Evolutionary conservation across 805 yeast genomes (phyloP), one percentile per base, ranked within the genome.

Genomic region (Yamadazyma endophytica): DNA sequence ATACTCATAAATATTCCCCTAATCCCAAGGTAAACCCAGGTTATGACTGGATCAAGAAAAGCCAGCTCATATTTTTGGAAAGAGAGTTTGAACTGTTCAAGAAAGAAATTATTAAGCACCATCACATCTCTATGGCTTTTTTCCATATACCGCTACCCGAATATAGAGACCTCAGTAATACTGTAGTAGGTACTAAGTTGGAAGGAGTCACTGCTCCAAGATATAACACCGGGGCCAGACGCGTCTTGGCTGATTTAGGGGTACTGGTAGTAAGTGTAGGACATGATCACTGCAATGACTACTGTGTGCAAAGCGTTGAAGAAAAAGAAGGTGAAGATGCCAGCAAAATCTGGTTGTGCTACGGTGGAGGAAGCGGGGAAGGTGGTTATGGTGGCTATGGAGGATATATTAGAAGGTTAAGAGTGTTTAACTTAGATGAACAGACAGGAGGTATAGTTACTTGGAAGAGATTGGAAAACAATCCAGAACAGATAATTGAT

Each of bases 331-430:
- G 29, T 15, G n/a, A 13, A 8, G n/a, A 24, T 6, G 33, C 39
- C 4, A 36, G 36, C 19, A 59, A 60, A 34, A 57, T 82, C 19
- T 86, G 95, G 95, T 61, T 92, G 20, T 92, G 98, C 2, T 88
- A 87, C 51, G 98, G 96, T 3, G 46, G 46, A 6, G 98, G 98
- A 16, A 94, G 79, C 1, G 70, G 75, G 4, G 98, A 97, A 11
- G 94, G 86, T 58, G 98, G 97, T 23, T 97, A 96, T 0, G 92
- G 92, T 52, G 97, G 82, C 6, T 97, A 97, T 0, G 87, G 88
- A 47, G 90, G 88, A 1, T 85, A 82, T 19, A 67, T 81, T n/a
- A 74, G 98, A 46, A 70, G 97, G 33, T 49, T 87, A 26, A 67
- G 98, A 29, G 46, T 81, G 0, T 90, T 69, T 51, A 87, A 83